A percentile compares a stretch with the other conserved stretches of the same genome.
Conservation (phyloP, 163 green algal genomes). For the Scenedesmus sp. region DNA sequence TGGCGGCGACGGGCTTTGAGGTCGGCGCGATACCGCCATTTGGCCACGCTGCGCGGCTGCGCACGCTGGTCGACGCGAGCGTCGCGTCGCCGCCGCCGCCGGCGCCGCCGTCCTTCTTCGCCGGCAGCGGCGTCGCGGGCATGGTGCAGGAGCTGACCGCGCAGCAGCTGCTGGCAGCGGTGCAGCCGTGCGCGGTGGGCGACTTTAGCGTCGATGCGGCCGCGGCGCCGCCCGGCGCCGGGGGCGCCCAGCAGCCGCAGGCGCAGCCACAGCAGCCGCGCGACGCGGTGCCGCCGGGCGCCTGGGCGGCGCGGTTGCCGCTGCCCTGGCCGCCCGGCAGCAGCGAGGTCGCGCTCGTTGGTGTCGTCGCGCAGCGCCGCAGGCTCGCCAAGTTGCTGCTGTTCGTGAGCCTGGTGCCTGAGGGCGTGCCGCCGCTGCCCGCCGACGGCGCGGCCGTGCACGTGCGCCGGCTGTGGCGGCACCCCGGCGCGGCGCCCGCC, state of each 20-base stretch:
- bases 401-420: conserved; percentile 47
- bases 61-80: conserved; percentile 41
- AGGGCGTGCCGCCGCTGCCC: conserved; percentile 17
- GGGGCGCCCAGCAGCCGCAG: not conserved
- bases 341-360: conserved; percentile 34
- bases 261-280: conserved; percentile 27
- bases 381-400: conserved; percentile 52
- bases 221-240: not conserved
- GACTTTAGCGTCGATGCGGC: too few relatives aligned
- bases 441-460: conserved; percentile 30
- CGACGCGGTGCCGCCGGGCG: not conserved
- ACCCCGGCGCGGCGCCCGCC: conserved; percentile 25
- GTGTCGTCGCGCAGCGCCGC: conserved; percentile 37
- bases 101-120: conserved; percentile 28
- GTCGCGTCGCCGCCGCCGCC: conserved; percentile 11
- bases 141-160: conserved; percentile 27
- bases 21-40: conserved; percentile 50
- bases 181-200: too few relatives aligned
- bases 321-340: conserved; percentile 39
- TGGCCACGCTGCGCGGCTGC: conserved; percentile 31
- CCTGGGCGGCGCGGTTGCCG: conserved; percentile 4
- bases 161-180: conserved; percentile 37
- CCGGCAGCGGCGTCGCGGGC: conserved; percentile 38
- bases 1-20: conserved; percentile 37
- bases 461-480: conserved; percentile 42